These are phyloP conservation scores for Eragrostis nindensis DNA, from an alignment of 176 grass and related monocot species.

Conservation along the genomic window DNA sequence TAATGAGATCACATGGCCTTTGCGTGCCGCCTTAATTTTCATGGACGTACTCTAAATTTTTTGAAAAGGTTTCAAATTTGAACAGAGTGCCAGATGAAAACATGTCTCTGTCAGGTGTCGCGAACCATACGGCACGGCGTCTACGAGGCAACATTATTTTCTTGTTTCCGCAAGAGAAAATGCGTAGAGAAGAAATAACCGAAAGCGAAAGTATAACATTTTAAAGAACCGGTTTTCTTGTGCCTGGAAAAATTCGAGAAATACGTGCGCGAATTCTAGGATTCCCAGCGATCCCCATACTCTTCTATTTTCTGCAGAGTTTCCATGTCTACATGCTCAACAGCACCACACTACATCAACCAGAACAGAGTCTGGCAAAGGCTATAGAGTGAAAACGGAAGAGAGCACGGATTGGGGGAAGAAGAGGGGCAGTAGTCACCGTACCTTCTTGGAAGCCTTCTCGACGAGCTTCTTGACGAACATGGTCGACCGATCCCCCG, in stretches of 20 bases:
- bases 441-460: constrained; percentile 86
- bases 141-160: constrained; percentile 40
- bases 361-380: background rate
- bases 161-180: constrained; percentile 1
- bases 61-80: constrained; percentile 22
- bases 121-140: constrained; percentile 41
- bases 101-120: constrained; percentile 14
- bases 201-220: constrained; percentile 17
- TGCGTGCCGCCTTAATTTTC: constrained; percentile 26
- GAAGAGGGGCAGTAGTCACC: background rate
- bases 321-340: background rate
- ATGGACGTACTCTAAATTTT: background rate
- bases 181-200: background rate
- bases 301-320: too few species aligned
- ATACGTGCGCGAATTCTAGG: too few species aligned
- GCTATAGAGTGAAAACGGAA: background rate
- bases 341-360: background rate
- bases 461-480: constrained; percentile 84
- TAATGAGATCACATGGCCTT: constrained; percentile 55
- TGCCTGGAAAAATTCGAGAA: background rate
- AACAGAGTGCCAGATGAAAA: constrained; percentile 16
- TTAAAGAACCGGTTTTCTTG: background rate
- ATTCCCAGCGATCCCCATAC: too few species aligned
- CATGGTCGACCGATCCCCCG: constrained; percentile 48
- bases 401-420: background rate